A percentile compares a stretch with the other conserved stretches of the same genome.
phyloP scores from a whole-genome alignment of 345 rosid genomes.

The Eucalyptus tenuipes region DNA sequence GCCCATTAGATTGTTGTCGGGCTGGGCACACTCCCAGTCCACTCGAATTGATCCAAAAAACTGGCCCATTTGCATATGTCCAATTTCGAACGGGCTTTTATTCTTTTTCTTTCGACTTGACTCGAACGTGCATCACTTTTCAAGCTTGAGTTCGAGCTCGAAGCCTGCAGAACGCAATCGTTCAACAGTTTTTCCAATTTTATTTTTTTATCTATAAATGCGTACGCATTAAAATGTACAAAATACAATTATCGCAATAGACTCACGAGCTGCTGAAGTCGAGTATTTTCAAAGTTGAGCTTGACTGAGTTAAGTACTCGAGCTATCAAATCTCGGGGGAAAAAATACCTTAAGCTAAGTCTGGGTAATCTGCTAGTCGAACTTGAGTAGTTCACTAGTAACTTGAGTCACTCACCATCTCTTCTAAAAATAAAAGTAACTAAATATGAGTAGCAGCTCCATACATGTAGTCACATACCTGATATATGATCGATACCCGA shows the following conservation, averaged over 20 bases:
- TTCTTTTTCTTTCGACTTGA: not conserved
- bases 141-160: not conserved
- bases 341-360: not conserved
- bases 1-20: not conserved
- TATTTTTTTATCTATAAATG: not conserved
- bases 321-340: not conserved
- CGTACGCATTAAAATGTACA: not conserved
- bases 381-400: not conserved
- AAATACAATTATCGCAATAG: not conserved
- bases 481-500: too few species aligned
- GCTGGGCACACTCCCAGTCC: not conserved
- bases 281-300: not conserved
- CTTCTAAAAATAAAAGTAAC: not conserved
- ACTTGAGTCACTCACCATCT: not conserved
- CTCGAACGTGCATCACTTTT: not conserved
- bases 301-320: not conserved
- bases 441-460: not conserved
- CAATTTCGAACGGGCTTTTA: not conserved
- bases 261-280: not conserved
- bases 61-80: not conserved
- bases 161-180: not conserved
- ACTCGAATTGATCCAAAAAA: not conserved
- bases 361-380: not conserved
- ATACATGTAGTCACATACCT: not conserved
- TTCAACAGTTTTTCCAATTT: not conserved